These are phyloP conservation scores for Marasmius oreades DNA, from an alignment of 1,284 basidiomycete species.

Conservation along the genomic window DNA sequence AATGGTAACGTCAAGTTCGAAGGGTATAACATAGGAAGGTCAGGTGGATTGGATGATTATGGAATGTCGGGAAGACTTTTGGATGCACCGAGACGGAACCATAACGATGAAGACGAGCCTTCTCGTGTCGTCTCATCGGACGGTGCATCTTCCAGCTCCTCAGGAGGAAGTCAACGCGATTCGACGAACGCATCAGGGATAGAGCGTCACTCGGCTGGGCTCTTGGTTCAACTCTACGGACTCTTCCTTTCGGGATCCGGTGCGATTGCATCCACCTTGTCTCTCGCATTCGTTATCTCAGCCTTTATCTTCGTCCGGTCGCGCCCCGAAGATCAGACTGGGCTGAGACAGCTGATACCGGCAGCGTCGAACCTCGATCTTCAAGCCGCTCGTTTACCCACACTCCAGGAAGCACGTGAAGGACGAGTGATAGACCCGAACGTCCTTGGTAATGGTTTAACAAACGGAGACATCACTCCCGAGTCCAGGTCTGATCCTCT, in stretches of 20 bases:
- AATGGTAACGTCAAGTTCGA: background rate
- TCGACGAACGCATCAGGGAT: background rate
- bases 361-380: background rate
- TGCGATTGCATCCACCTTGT: background rate
- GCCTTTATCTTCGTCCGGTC: background rate
- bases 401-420: background rate
- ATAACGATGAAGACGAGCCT: conserved; percentile 1
- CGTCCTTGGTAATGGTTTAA: background rate
- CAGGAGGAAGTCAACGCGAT: background rate
- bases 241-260: background rate
- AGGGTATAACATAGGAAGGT: too few relatives aligned
- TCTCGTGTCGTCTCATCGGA: too few relatives aligned
- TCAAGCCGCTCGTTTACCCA: background rate
- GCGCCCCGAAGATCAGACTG: background rate
- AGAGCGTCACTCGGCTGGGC: background rate
- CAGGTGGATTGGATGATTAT: background rate
- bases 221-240: background rate
- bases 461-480: background rate
- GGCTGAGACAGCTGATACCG: background rate
- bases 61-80: background rate
- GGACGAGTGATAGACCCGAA: background rate
- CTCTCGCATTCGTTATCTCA: background rate
- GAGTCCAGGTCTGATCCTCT: background rate
- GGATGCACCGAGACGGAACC: background rate
- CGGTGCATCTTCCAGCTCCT: background rate